phyloP scores from a whole-genome alignment of 108 stramenopile species.

The Pseudonitzschia multistriata region DNA sequence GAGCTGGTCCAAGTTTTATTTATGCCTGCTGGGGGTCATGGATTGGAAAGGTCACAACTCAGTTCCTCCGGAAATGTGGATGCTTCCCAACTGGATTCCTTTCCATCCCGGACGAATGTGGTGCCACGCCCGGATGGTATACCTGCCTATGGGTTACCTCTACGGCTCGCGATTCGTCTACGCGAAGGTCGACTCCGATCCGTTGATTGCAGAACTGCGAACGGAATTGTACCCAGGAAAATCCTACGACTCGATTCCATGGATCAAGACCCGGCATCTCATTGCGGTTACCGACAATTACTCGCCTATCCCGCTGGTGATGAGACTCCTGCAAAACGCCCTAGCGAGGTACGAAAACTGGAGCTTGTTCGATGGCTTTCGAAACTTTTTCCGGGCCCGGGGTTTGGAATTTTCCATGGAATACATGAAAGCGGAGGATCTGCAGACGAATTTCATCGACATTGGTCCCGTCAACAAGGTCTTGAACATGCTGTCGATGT shows the following conservation, averaged over 20 bases:
- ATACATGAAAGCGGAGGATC: constrained; percentile 94
- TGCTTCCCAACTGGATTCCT: constrained; percentile 96
- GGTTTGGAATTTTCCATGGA: constrained; percentile 79
- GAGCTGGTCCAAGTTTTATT: constrained; percentile 98
- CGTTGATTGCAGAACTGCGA: constrained; percentile 66
- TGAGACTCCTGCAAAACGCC: constrained; percentile 82
- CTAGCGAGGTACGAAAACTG: constrained; percentile 86
- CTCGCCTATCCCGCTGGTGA: constrained; percentile 82
- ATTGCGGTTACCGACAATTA: constrained; percentile 94
- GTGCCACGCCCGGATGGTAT: constrained; percentile 99
- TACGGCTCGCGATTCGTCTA: constrained; percentile 84
- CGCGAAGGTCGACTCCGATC: constrained; percentile 71
- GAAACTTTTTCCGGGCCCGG: constrained; percentile 52
- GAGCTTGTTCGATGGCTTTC: constrained; percentile 65
- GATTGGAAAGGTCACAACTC: constrained; percentile 94
- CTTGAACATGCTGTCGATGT: constrained; percentile 84
- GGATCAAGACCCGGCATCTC: constrained; percentile 81
- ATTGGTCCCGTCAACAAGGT: constrained; percentile 99
- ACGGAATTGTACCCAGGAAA: constrained; percentile 67
- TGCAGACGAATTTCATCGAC: constrained; percentile 93
- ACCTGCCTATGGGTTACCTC: constrained; percentile 95
- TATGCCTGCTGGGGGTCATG: constrained; percentile 94
- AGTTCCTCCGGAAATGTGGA: constrained; percentile 97
- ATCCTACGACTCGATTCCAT: constrained; percentile 73
- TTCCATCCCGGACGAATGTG: constrained; percentile 98